Evolutionary conservation across 371 early-diverging fungal genomes (phyloP).

Genomic region (Dichotomocladium elegans): DNA sequence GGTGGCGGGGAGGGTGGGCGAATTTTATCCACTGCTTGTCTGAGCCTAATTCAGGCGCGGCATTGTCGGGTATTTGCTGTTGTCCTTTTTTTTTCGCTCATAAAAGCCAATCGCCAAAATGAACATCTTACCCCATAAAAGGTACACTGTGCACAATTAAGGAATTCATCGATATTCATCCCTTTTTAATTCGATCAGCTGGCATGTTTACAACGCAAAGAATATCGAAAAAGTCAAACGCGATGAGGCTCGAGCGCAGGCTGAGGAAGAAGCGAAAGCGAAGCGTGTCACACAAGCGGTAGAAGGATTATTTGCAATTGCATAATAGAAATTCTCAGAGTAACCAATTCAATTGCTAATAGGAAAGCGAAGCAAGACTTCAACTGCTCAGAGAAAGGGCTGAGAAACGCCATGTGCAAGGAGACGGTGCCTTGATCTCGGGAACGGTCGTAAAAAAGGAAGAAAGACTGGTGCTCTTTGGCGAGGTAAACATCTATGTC

Average conservation of each 20-base stretch:
- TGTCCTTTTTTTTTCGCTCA: no score
- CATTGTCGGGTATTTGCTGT: no score
- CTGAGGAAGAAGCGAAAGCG: slow-evolving; percentile 39
- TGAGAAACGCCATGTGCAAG: slow-evolving; percentile 12
- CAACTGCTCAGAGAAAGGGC: slow-evolving; percentile 47
- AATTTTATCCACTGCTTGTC: no score
- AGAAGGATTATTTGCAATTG: no score
- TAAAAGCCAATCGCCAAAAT: no score
- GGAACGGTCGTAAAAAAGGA: background rate
- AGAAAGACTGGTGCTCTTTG: slow-evolving; percentile 59
- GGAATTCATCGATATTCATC: background rate
- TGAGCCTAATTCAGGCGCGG: no score
- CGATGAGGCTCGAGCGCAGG: slow-evolving; percentile 67
- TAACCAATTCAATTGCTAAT: no score
- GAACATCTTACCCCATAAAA: slow-evolving; percentile 75
- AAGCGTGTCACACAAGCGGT: slow-evolving; percentile 49
- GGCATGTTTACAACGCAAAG: slow-evolving; percentile 76
- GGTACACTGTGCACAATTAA: slow-evolving; percentile 24
- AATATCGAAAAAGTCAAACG: slow-evolving; percentile 64
- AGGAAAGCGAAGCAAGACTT: slow-evolving; percentile 63
- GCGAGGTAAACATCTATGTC: no score
- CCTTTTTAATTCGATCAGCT: slow-evolving; percentile 28
- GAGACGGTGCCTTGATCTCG: background rate
- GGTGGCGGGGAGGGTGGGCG: no score
- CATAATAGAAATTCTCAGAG: no score